These are phyloP conservation scores for Phytophthora boehmeriae DNA, from an alignment of 352 stramenopile species.

Conservation along the genomic window DNA sequence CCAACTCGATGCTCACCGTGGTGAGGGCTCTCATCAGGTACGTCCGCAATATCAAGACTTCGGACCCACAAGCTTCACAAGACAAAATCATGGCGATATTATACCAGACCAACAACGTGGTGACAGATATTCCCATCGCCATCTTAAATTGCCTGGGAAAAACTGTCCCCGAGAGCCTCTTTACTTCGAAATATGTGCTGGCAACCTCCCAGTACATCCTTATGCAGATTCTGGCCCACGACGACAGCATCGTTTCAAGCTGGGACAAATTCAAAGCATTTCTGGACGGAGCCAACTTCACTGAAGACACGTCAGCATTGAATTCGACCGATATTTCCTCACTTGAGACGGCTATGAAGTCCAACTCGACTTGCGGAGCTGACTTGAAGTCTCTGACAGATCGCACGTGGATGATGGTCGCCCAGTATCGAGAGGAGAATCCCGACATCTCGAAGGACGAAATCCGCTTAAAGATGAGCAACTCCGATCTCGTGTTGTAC, in stretches of 20 bases:
- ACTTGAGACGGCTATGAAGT: conserved; percentile 36
- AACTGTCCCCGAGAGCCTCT: conserved; percentile 2
- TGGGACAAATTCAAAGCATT: conserved; percentile 22
- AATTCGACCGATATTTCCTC: conserved; percentile 22
- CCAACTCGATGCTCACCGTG: conserved; percentile 27
- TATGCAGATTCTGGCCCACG: conserved; percentile 12
- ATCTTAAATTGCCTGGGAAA: conserved; percentile 14
- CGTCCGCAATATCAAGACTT: conserved; percentile 8
- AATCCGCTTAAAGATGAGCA: conserved; percentile 28
- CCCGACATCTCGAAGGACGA: conserved; percentile 29
- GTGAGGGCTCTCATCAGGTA: conserved; percentile 6
- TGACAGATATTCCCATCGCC: conserved; percentile 22
- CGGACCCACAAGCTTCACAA: conserved; percentile 37
- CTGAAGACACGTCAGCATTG: conserved; percentile 10
- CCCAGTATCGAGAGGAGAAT: conserved; percentile 35
- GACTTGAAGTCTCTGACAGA: conserved; percentile 47
- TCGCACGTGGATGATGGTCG: conserved; percentile 35
- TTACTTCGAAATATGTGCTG: conserved; percentile 12
- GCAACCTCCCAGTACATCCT: conserved; percentile 26
- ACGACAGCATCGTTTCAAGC: conserved; percentile 15
- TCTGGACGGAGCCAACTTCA: conserved; percentile 17
- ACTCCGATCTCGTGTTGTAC: conserved; percentile 32
- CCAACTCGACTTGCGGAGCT: conserved; percentile 38
- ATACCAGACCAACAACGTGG: conserved; percentile 40
- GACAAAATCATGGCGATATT: conserved; percentile 38